These are phyloP conservation scores for Auricularia sp. DNA, from an alignment of 768 basidiomycete genomes.

Conservation along the genomic window DNA sequence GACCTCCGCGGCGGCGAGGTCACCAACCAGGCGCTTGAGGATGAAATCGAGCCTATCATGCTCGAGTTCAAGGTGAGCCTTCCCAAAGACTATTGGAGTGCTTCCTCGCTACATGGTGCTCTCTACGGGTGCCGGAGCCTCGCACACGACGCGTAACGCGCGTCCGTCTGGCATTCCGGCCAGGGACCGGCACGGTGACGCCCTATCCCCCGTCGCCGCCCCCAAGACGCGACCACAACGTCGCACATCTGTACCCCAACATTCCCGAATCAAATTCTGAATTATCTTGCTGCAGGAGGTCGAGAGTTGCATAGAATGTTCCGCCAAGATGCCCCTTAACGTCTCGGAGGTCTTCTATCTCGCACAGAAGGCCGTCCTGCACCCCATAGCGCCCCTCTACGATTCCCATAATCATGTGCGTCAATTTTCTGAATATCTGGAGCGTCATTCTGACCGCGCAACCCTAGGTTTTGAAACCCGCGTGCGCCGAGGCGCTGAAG, in stretches of 20 bases:
- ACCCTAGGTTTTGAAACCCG: constrained; percentile 79
- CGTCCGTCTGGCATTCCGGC: not conserved
- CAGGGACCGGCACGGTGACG: too few relatives aligned
- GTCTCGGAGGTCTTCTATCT: constrained; percentile 98
- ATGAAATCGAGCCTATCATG: constrained; percentile 95
- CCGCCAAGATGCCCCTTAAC: constrained; percentile 82
- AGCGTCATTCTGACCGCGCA: not conserved
- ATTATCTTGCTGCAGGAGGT: constrained; percentile 57
- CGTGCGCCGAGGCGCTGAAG: constrained; percentile 74
- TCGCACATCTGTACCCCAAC: not conserved
- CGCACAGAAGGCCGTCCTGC: constrained; percentile 93
- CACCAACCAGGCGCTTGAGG: constrained; percentile 87
- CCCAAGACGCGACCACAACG: not conserved
- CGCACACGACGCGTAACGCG: not conserved
- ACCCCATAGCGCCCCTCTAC: constrained; percentile 93
- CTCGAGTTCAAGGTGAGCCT: constrained; percentile 83
- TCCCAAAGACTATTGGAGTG: not conserved
- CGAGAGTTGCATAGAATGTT: constrained; percentile 95
- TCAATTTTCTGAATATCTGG: too few relatives aligned
- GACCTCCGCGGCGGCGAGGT: constrained; percentile 89
- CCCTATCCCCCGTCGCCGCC: too few relatives aligned
- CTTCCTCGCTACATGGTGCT: too few relatives aligned
- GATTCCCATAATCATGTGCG: constrained; percentile 90
- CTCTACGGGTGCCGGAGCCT: not conserved
- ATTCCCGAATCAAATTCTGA: too few relatives aligned